Percentiles rank a stretch among this genome's conserved stretches.
phyloP scores from a whole-genome alignment of 2,329 filamentous ascomycete species.

The Raffaelea ambrosiae region DNA sequence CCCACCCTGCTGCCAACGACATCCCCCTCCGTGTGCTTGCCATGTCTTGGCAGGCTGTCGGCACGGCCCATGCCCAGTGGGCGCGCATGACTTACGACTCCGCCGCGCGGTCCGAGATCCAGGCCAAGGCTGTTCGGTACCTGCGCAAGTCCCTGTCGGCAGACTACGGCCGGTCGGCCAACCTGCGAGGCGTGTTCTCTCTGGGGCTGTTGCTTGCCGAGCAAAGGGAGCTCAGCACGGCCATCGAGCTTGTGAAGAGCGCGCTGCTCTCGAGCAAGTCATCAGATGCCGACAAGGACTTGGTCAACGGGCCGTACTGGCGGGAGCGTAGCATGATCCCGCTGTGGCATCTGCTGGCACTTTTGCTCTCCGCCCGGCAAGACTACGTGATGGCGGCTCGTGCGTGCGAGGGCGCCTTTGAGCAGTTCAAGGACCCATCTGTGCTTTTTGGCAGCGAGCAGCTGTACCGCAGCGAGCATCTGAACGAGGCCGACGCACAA shows the following conservation, averaged over 20 bases:
- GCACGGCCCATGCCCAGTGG: slow-evolving; percentile 80
- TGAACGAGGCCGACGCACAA: slow-evolving; percentile 44
- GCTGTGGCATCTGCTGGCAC: slow-evolving; percentile 82
- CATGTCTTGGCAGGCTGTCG: slow-evolving; percentile 73
- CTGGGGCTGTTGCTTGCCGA: slow-evolving; percentile 83
- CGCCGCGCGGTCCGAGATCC: slow-evolving; percentile 60
- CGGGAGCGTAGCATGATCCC: slow-evolving; percentile 62
- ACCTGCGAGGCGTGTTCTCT: slow-evolving; percentile 71
- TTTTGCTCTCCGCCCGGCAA: slow-evolving; percentile 78
- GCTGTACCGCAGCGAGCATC: slow-evolving; percentile 56
- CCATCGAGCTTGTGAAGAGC: slow-evolving; percentile 73
- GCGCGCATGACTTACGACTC: slow-evolving; percentile 73
- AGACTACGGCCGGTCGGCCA: slow-evolving; percentile 55
- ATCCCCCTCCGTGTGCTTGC: slow-evolving; percentile 56
- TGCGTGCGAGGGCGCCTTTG: slow-evolving; percentile 84
- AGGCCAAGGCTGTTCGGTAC: slow-evolving; percentile 67
- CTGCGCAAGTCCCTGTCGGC: slow-evolving; percentile 65
- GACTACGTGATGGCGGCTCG: slow-evolving; percentile 73
- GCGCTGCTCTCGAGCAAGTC: slow-evolving; percentile 57
- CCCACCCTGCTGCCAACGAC: slow-evolving; percentile 8
- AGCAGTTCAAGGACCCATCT: slow-evolving; percentile 69
- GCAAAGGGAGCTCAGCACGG: slow-evolving; percentile 67
- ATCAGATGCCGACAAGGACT: slow-evolving; percentile 32
- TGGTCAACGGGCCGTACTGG: slow-evolving; percentile 43
- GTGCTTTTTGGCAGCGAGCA: slow-evolving; percentile 60